Conservation (phyloP, 768 basidiomycete genomes). For the Leccinum fibrillosum region DNA sequence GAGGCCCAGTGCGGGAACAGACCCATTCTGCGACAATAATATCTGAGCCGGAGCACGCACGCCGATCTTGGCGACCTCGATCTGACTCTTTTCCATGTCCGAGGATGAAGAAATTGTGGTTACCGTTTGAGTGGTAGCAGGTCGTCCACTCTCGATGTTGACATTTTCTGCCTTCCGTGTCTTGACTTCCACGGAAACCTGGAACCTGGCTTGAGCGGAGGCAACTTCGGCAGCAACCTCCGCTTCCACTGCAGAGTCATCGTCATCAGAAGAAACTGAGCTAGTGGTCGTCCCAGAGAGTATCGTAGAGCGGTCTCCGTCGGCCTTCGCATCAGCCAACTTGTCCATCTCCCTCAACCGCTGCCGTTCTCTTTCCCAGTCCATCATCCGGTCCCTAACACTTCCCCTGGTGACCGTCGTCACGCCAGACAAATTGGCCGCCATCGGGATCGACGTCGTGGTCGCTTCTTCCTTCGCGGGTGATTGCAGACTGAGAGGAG, state of each 20-base stretch:
- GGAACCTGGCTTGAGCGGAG: constrained; percentile 6
- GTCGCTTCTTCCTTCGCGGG: constrained; percentile 13
- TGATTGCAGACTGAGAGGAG: constrained; percentile 16
- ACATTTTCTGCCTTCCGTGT: background rate
- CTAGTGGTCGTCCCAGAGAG: constrained; percentile 14
- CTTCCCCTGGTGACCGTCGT: constrained; percentile 27
- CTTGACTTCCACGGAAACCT: constrained; percentile 1
- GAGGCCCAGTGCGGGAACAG: constrained; percentile 14
- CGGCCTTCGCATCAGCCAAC: constrained; percentile 51
- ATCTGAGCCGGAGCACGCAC: constrained; percentile 30
- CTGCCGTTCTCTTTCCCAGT: constrained; percentile 74
- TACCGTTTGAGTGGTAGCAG: constrained; percentile 9
- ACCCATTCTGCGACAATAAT: constrained; percentile 23
- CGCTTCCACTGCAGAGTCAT: constrained; percentile 25
- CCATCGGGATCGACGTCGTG: constrained; percentile 6
- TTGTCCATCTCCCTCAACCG: constrained; percentile 66
- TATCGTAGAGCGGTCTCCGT: constrained; percentile 34
- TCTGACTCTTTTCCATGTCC: constrained; percentile 25
- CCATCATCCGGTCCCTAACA: constrained; percentile 59
- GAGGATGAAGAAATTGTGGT: constrained; percentile 18
- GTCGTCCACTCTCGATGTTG: constrained; percentile 3
- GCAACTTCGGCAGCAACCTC: constrained; percentile 24
- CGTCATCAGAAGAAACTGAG: constrained; percentile 24
- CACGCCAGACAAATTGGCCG: constrained; percentile 15
- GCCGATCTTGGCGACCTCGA: constrained; percentile 30